These are phyloP conservation scores for Cladosporium sp. DNA, from an alignment of 2,329 filamentous ascomycete species.

Conservation along the genomic window DNA sequence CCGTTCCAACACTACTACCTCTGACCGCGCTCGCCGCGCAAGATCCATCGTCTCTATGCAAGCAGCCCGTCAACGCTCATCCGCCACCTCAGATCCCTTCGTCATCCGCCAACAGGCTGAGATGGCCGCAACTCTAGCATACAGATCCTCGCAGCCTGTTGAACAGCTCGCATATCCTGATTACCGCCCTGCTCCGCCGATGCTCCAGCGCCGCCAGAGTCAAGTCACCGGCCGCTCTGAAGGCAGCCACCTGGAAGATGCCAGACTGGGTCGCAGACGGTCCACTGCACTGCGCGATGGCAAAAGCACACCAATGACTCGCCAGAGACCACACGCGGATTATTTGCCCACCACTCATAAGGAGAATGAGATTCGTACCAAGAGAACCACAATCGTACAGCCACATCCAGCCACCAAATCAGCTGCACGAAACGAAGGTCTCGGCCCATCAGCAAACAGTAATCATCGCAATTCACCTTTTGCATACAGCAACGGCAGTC, in stretches of 20 bases:
- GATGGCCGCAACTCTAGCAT: slow-evolving; percentile 64
- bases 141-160: slow-evolving; percentile 53
- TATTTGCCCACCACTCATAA: background rate
- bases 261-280: slow-evolving; percentile 27
- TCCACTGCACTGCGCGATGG: slow-evolving; percentile 24
- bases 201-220: slow-evolving; percentile 29
- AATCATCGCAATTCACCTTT: slow-evolving; percentile 21
- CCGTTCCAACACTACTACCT: slow-evolving; percentile 36
- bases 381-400: background rate
- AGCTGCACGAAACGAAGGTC: slow-evolving; percentile 24
- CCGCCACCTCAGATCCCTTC: slow-evolving; percentile 41
- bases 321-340: background rate
- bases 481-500: slow-evolving; percentile 26
- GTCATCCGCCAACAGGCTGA: slow-evolving; percentile 62
- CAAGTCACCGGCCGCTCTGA: slow-evolving; percentile 33
- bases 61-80: slow-evolving; percentile 39
- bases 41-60: slow-evolving; percentile 40
- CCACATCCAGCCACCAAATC: slow-evolving; percentile 14
- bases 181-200: slow-evolving; percentile 13
- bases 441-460: slow-evolving; percentile 26
- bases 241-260: slow-evolving; percentile 40
- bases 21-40: slow-evolving; percentile 35
- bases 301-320: slow-evolving; percentile 23
- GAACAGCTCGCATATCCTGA: slow-evolving; percentile 29
- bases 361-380: background rate